Percentiles rank a stretch among this genome's conserved stretches.
phyloP scores from a whole-genome alignment of 352 stramenopile genomes.

The Phytophthora melonis region DNA sequence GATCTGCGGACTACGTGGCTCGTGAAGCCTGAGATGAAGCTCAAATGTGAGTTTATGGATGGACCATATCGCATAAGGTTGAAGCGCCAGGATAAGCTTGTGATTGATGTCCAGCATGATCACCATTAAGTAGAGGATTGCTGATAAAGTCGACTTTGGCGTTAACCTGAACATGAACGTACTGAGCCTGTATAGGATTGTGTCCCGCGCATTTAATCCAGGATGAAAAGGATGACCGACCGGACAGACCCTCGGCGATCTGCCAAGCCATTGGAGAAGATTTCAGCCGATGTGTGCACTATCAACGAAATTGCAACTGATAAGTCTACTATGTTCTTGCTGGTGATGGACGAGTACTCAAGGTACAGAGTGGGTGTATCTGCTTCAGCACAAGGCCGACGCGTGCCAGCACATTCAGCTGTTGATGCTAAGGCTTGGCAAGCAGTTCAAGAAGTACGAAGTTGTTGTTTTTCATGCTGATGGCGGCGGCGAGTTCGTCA shows the following conservation, averaged over 20 bases:
- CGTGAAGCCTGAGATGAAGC: conserved; percentile 3
- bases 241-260: neutral
- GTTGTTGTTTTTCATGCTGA: too few species aligned
- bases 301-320: conserved; percentile 2
- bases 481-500: conserved; percentile 1
- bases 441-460: neutral
- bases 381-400: neutral
- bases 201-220: neutral
- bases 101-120: neutral
- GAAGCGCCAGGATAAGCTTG: neutral
- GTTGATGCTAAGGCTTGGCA: neutral
- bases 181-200: neutral
- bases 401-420: neutral
- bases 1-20: neutral
- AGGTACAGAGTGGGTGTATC: conserved; percentile 4
- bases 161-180: neutral
- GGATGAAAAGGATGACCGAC: conserved; percentile 4
- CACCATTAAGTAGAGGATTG: neutral
- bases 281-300: neutral
- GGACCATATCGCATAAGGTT: neutral
- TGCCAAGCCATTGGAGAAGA: neutral
- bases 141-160: neutral
- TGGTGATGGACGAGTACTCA: conserved; percentile 1
- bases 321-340: neutral
- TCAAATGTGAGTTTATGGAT: neutral